Evolutionary conservation across 441 rosid species (phyloP), one percentile per base, ranked within the genome.

Genomic region (Gossypium schwendimanii): DNA sequence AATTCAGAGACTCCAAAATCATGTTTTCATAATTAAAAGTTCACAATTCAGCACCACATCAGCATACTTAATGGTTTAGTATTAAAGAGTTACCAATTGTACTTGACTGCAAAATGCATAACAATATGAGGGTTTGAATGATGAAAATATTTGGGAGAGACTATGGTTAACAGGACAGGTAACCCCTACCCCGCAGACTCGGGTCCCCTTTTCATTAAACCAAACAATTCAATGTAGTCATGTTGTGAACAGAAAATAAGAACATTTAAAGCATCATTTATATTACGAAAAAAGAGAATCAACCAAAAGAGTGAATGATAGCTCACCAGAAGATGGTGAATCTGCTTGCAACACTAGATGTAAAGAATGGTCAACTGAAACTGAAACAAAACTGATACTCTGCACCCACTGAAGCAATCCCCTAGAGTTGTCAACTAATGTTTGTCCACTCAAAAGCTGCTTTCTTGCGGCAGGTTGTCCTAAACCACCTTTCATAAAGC

Each of bases 331-430:
- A 77, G 96, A 83, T 53, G 81, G 63, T 73, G 85, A 83, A 81
- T 93, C 99, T 65, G 92, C 93, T 70, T 87, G 98, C 75, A 76
- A 83, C 81, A 92, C 83, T 15, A 91, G 87, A 70, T 85, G 89
- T 77, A 96, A 80, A 45, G 97, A 88, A 79, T 92, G 97, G 75
- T 96, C 98, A 50, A 92, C 75, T 41, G 97, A 89, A 77, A 93
- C 70, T 77, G 98, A 70, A 69, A 86, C 89, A 78, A 96, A 96
- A 87, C 89, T 88, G 77, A 96, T 96, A 86, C 97, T 96, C 83
- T 89, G 99, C 64, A 93, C 89, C 96, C 97, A 96, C 83, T 93
- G 98, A 72, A 93, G 94, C 84, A 93, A 82, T 28, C 98, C 99
- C 83, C 90, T 87, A 11, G 98, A 83, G 82, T 83, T 81, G 84